Base-by-base conservation (phyloP, 441 rosid species). In the Corymbia calophylla region DNA sequence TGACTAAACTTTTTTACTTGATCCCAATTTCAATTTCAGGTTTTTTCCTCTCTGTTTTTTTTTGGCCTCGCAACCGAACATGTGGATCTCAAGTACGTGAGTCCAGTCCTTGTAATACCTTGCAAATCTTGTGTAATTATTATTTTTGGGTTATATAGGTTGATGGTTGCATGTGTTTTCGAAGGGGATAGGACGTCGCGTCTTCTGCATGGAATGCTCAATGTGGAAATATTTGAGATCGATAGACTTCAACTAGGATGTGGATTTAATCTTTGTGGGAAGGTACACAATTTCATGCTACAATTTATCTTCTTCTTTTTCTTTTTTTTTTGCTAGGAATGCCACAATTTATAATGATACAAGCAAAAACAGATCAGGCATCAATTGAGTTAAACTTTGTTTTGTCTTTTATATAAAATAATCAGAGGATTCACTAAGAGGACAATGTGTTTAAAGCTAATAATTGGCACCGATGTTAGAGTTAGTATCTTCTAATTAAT, bases 191-290 rank as follows among this genome's bases (percentile, higher is more conserved):
- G 91, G 94, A 91, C 88, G 88, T 80, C 54, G 49, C 93, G 85
- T 80, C 89, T 95, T 90, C 95, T 94, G 53, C 97, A 95, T 81
- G 97, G 97, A 23, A 93, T 90, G 21, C 96, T 95, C 90, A 35
- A 48, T 21, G 96, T 92, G n/a, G 92, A 86, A 31, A 92, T 95
- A 15, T 68, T 89, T 51, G 94, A 91, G 89, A 87, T 94, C 62
- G 92, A 95, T 86, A 85, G 58, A 81, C 89, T 95, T 35, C 91
- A 91, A 8, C 89, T 88, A 29, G 93, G 95, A 48, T 92, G 89
- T 56, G 90, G 92, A 90, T 90, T 92, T 86, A 91, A 70, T 87
- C 87, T 93, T 87, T 93, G 94, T 86, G 51, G 84, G 77, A 73
- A 91, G 95, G 95, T 93, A 86, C 58, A 12, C 62, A 6, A 31